Base-by-base conservation (phyloP, 1,139 yeast species). In the Geotrichum siamense region DNA sequence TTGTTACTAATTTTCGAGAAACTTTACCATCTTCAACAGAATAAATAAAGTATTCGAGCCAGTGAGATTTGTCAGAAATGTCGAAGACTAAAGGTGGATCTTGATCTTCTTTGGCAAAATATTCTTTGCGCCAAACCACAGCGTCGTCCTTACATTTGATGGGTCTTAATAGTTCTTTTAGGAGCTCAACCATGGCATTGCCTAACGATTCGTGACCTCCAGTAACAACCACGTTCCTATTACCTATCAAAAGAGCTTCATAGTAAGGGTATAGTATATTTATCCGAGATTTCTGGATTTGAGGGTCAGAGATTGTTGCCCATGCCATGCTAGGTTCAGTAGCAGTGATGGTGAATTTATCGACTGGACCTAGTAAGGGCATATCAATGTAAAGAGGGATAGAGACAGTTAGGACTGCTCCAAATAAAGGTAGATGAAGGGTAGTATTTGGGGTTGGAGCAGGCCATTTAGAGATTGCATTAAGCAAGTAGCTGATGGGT, bases 381-480 rank as follows among this genome's bases (percentile, higher is more conserved):
- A 43, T 44, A 26, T 43, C 47, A 40, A 44, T 48, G 45, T 50
- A 40, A 3, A 43, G 39, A 12, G 52, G 52, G 27, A 44, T 43
- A 30, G 41, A 39, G 6, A 36, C 38, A 12, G 21, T 36, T 12
- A 44, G 26, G 5, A 53, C 51, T 13, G 50, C 29, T n/a, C 62
- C 62, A 31, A 59, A 45, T 27, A 58, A 54, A 12, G 53, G 56
- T 13, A 57, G 40, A 34, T 56, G 57, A 19, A 51, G 44, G 26
- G 43, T 33, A 22, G 48, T 37, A 33, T 48, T 49, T 26, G 46
- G 51, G 17, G 38, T 46, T 5, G 54, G 54, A 23, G 46, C 45
- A 6, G 59, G 61, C 63, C 63, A 59, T 13, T 48, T 44, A 9
- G 59, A 50, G 15, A 59, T 53, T 33, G 53, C 51, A 31, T 47